Base-by-base conservation (phyloP, 2,329 filamentous ascomycete genomes). In the Penicillium thymicola region DNA sequence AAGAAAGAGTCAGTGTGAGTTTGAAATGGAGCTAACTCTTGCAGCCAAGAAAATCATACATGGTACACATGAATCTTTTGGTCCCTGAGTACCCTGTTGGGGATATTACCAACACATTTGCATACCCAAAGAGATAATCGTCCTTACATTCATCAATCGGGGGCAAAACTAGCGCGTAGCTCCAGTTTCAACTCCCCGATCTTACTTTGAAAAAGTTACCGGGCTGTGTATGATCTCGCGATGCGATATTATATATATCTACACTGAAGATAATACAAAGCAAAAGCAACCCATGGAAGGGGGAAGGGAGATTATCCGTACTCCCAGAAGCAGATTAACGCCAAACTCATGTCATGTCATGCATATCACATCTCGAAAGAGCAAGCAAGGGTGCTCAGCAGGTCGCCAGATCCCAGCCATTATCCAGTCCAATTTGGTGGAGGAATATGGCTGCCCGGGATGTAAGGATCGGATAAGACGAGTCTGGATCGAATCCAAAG, bases 331-430 rank as follows among this genome's bases (percentile, higher is more conserved):
- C 42, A 62, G 55, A 61, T 55, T 34, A 64, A 65, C 61, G 63
- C 63, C 62, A 47, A 58, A 37, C 28, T 61, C 61, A 60, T 60
- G 42, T 66, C 59, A 49, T 59, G 34, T 64, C 57, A 65, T 66
- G 58, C 61, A 61, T 59, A 59, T 61, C 58, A 47, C 36, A 49
- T 61, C 18, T 45, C 32, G 41, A n/a, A 25, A 49, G n/a, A 34
- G 16, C 7, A 14, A 34, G 13, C 14, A 40, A 49, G 27, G n/a
- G 25, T 25, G 25, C 25, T 25, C 25, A 47, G 30, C n/a, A 38
- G 28, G 14, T 7, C 13, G 23, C 21, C 27, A 34, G 23, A 23
- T 30, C 25, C 27, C 43, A 36, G 40, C 37, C 13, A 40, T n/a
- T 51, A 37, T 18, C 38, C n/a, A 43, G 27, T 51, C 38, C 32